Evolutionary conservation across 1,139 yeast genomes (phyloP), one percentile per base, ranked within the genome.

Genomic region (Petasospora rhodanensis): DNA sequence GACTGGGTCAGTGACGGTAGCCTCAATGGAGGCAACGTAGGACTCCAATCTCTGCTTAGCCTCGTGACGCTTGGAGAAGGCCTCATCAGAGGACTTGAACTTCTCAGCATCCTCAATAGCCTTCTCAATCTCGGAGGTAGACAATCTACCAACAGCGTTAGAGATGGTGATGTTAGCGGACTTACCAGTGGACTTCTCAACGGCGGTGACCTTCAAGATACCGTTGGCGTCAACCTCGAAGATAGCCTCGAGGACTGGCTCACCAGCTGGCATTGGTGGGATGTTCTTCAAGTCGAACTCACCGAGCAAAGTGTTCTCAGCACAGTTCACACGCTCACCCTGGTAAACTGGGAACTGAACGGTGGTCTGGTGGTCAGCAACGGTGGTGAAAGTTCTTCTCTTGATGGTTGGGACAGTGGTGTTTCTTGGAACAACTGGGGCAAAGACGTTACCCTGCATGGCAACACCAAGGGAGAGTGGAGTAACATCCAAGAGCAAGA

Each of bases 281-380:
- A 91, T 86, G 73, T 91, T 91, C 78, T 85, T 86, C 68, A 91
- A 84, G 81, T 91, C 97, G 71, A 91, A 91, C 76, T 91, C 96
- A 79, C 98, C 98, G 68, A 91, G 84, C 66, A 89, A 81, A 64
- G 96, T 87, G 94, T 91, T 91, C 76, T 91, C 97, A 56, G 86
- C 67, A 79, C 97, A 89, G 95, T 89, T 91, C 64, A 87, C 96
- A 79, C 98, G 95, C 77, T 91, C 98, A 82, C 98, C 98, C 75
- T 91, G 97, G 89, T 89, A 91, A 50, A 91, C 97, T 70, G 96
- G 98, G 96, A 91, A 89, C 70, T 86, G 95, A 57, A 91, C 98
- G 58, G 96, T 86, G 67, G 97, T 89, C 76, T 91, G 98, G 81
- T 86, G 91, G 81, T 91, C 98, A 64, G 85, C 96, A 64, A 85